A percentile compares a stretch with the other conserved stretches of the same genome.
These are phyloP conservation scores for Helianthus tuberosus DNA, from an alignment of 129 eudicot species.

Conservation along the genomic window DNA sequence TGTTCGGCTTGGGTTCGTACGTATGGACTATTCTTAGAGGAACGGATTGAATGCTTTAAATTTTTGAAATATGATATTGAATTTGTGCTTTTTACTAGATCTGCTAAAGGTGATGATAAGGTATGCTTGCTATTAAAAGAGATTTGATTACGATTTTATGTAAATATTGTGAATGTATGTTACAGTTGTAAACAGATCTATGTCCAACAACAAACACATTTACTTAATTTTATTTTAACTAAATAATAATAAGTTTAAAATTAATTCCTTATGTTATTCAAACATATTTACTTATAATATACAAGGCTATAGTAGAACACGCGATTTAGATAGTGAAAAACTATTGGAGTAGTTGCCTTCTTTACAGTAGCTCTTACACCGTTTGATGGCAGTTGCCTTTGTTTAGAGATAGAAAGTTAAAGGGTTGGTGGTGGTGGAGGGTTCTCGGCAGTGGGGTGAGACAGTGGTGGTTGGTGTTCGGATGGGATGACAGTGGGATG, in stretches of 20 bases:
- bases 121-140: conserved; percentile 38
- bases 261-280: background rate
- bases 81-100: conserved; percentile 67
- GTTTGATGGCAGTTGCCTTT: conserved; percentile 87
- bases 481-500: too few relatives aligned
- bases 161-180: background rate
- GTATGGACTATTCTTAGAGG: conserved; percentile 88
- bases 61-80: conserved; percentile 90
- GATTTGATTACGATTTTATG: background rate
- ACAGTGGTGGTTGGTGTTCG: too few relatives aligned
- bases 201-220: background rate
- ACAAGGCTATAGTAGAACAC: conserved; percentile 86
- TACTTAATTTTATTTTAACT: background rate
- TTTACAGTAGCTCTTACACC: conserved; percentile 85
- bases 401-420: too few relatives aligned
- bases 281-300: conserved; percentile 1
- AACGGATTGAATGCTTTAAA: conserved; percentile 89
- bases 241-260: background rate
- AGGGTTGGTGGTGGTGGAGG: too few relatives aligned
- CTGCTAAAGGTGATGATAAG: conserved; percentile 82
- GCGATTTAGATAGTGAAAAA: conserved; percentile 77
- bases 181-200: background rate
- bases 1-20: conserved; percentile 99
- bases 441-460: too few relatives aligned
- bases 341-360: conserved; percentile 86